phyloP scores from a whole-genome alignment of 169 alveolate genomes.

The Besnoitia besnoiti region DNA sequence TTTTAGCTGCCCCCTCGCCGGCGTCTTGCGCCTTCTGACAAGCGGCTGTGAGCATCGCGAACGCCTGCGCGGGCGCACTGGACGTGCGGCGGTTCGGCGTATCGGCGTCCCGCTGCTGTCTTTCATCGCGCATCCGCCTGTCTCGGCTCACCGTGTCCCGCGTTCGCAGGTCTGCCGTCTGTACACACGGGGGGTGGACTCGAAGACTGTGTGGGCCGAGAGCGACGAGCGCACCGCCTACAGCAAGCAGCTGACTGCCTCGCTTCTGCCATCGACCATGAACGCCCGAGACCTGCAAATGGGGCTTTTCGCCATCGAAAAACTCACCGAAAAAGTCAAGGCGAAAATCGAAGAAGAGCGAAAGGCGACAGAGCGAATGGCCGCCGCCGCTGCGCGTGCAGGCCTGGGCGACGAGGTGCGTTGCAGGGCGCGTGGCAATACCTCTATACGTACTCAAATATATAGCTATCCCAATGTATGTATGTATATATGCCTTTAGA shows the following conservation, averaged over 20 bases:
- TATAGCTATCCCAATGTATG: neutral
- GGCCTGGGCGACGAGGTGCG: neutral
- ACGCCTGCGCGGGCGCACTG: too few species aligned
- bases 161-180: conserved; percentile 33
- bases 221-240: conserved; percentile 16
- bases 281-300: neutral
- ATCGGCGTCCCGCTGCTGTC: too few species aligned
- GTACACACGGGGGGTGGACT: conserved; percentile 28
- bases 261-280: conserved; percentile 34
- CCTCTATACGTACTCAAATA: too few species aligned
- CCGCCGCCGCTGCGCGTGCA: neutral
- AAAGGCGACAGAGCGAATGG: neutral
- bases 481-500: too few species aligned
- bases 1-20: neutral
- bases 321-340: neutral
- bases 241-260: neutral
- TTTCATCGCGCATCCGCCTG: neutral
- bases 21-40: too few species aligned
- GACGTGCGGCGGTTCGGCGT: too few species aligned
- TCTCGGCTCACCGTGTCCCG: neutral
- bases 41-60: too few species aligned
- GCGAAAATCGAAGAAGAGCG: neutral
- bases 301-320: neutral
- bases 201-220: conserved; percentile 30
- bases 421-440: too few species aligned